Base-by-base conservation (phyloP, 805 yeast genomes). In the Vanderwaltozyma tropicalis region DNA sequence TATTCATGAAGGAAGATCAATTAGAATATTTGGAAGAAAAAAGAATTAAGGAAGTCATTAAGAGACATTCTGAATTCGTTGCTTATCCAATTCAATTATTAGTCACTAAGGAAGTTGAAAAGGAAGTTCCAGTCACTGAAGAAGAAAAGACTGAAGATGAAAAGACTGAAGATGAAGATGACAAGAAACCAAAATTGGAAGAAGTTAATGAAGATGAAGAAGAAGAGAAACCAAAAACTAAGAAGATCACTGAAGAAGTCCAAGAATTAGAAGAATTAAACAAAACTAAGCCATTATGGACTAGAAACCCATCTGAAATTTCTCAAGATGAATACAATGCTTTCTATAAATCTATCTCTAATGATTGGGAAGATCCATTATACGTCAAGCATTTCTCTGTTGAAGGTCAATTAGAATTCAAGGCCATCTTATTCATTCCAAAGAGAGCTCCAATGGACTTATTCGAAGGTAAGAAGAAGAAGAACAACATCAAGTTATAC, bases 291-390 rank as follows among this genome's bases (percentile, higher is more conserved):
- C 99, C 99, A 49, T 73, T 92, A 63, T 92, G 99, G 99, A 92
- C 98, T 53, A 86, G 97, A 78, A 83, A 80, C 75, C 98, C 99
- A 67, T 70, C 89, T 56, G 99, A 92, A 48, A 94, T 92, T 53
- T 77, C 95, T 49, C 88, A 86, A 74, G 98, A 92, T 51, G 99
- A 92, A 72, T 92, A 92, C 78, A 89, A 92, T 60, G 94, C 97
- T 43, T 92, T 92, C 83, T 92, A 92, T 84, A 92, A 92, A 76
- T 87, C 97, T 36, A 92, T 92, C 62, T 88, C 98, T 41, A 92
- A 92, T 71, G 99, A 92, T 71, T 92, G 98, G 98, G 98, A 92
- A 74, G 98, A 92, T 66, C 99, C 96, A 70, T 78, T 92, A 64
- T 96, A 96, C 52, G 97, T 92, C 53, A 92, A 92, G 78, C 99